phyloP scores from a whole-genome alignment of 1,284 basidiomycete genomes.

The Schizophyllum amplum region DNA sequence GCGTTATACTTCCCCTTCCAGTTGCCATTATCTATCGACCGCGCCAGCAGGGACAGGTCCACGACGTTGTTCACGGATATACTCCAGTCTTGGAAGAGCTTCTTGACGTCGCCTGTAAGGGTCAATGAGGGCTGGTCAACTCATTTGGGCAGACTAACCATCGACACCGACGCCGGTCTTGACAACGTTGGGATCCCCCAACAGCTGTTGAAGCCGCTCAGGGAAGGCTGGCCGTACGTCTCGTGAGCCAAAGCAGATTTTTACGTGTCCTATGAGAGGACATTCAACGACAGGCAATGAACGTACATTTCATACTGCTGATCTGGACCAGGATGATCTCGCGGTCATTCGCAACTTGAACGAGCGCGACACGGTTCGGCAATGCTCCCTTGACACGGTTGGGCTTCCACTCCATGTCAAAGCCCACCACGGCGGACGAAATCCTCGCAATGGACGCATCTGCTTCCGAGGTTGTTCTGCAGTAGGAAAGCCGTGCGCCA shows the following conservation, averaged over 20 bases:
- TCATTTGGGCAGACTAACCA: conserved; percentile 27
- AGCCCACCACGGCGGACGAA: conserved; percentile 38
- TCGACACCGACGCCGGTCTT: conserved; percentile 71
- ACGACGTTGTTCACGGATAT: conserved; percentile 40
- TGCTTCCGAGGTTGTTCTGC: background rate
- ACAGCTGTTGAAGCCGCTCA: conserved; percentile 34
- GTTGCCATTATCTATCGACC: conserved; percentile 53
- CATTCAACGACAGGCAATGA: too few species aligned
- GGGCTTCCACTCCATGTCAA: conserved; percentile 73
- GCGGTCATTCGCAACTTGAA: conserved; percentile 54
- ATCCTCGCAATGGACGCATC: conserved; percentile 14
- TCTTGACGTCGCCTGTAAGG: conserved; percentile 52
- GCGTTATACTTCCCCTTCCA: conserved; percentile 59
- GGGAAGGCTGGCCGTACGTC: conserved; percentile 42
- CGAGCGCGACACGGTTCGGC: conserved; percentile 59
- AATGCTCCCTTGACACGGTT: conserved; percentile 37
- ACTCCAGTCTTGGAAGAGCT: conserved; percentile 47
- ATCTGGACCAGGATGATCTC: conserved; percentile 57
- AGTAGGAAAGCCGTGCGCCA: background rate
- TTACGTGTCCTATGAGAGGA: too few species aligned
- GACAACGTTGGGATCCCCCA: conserved; percentile 39
- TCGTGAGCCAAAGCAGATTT: background rate
- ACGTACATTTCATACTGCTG: conserved; percentile 46
- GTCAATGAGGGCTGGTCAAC: background rate
- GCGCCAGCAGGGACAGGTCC: conserved; percentile 60